Conservation (phyloP, 495 filamentous ascomycete genomes). For the Aspergillus haitiensis region DNA sequence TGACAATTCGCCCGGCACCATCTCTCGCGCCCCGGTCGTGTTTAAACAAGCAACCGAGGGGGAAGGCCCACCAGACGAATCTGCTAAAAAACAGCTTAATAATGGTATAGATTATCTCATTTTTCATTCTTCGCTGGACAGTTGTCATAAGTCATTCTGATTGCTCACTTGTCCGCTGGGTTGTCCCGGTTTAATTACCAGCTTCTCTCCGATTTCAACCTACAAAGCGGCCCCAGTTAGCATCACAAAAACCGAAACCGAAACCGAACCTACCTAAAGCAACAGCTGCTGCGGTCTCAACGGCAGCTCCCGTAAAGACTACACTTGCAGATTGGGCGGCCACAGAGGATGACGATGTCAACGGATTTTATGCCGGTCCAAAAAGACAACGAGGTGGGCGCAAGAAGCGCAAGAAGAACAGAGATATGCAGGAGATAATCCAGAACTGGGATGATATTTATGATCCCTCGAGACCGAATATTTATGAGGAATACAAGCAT, state of each 20-base stretch:
- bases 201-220: conserved; percentile 87
- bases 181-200: conserved; percentile 37
- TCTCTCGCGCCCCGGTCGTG: conserved; percentile 76
- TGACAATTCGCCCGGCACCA: conserved; percentile 57
- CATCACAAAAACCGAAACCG: conserved; percentile 68
- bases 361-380: conserved; percentile 59
- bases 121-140: conserved; percentile 25
- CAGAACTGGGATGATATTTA: conserved; percentile 95
- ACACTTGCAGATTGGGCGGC: conserved; percentile 84
- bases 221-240: conserved; percentile 69
- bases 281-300: conserved; percentile 26
- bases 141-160: conserved; percentile 24
- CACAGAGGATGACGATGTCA: conserved; percentile 72
- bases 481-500: conserved; percentile 79
- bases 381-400: conserved; percentile 76
- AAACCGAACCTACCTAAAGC: conserved; percentile 51
- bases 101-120: conserved; percentile 59
- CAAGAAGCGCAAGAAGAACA: conserved; percentile 84
- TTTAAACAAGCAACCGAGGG: conserved; percentile 60
- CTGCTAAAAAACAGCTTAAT: conserved; percentile 71
- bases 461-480: conserved; percentile 80
- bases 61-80: conserved; percentile 53
- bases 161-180: conserved; percentile 50
- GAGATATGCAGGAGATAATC: conserved; percentile 56
- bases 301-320: conserved; percentile 50